phyloP scores from a whole-genome alignment of 345 rosid species.

The Excoecaria cochinchinensis region DNA sequence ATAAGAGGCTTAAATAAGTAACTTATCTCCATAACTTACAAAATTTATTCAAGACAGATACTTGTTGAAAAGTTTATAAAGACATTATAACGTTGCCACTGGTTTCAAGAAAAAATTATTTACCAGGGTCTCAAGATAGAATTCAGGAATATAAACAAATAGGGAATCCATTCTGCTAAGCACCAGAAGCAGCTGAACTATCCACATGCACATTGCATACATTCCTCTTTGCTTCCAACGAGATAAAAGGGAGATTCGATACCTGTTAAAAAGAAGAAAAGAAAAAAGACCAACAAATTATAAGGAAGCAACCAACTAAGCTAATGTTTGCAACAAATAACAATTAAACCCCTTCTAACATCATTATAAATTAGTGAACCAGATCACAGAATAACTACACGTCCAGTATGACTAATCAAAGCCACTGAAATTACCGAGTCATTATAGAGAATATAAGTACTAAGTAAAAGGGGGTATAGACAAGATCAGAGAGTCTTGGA shows the following conservation, averaged over 20 bases:
- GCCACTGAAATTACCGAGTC: too few relatives aligned
- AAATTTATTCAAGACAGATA: background rate
- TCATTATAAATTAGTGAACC: background rate
- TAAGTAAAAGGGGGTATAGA: background rate
- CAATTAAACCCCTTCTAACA: background rate
- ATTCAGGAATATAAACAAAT: slow-evolving; percentile 83
- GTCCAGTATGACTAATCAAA: background rate
- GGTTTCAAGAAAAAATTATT: slow-evolving; percentile 14
- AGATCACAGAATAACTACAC: background rate
- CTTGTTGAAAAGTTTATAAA: background rate
- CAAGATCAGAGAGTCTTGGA: background rate
- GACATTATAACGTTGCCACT: background rate
- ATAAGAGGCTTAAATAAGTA: background rate
- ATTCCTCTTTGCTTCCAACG: slow-evolving; percentile 99
- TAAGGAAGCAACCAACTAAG: slow-evolving; percentile 20
- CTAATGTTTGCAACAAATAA: background rate
- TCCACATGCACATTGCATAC: slow-evolving; percentile 97
- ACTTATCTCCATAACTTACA: background rate
- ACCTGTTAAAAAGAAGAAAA: slow-evolving; percentile 47
- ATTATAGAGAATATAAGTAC: background rate
- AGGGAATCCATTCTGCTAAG: slow-evolving; percentile 83
- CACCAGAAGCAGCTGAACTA: slow-evolving; percentile 80
- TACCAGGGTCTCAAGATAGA: slow-evolving; percentile 89
- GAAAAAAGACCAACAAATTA: slow-evolving; percentile 10
- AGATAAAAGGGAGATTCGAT: slow-evolving; percentile 75